Conservation (phyloP, 176 grass and related monocot species). For the Phoenix dactylifera region DNA sequence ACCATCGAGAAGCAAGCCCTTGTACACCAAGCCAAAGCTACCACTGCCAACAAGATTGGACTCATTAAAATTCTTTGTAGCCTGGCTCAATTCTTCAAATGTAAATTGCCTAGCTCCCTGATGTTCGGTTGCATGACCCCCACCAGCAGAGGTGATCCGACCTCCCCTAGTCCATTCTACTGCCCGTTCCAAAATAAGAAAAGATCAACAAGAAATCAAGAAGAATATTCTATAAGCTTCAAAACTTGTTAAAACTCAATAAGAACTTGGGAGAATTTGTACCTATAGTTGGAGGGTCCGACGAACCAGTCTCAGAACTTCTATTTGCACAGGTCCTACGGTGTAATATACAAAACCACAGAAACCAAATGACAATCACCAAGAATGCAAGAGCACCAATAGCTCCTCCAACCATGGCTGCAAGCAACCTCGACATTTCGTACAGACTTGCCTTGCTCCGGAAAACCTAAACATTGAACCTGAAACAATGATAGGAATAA, state of each 20-base stretch:
- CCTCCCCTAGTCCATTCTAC: constrained; percentile 71
- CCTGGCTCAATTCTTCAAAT: constrained; percentile 71
- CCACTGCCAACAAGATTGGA: constrained; percentile 78
- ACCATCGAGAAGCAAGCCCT: constrained; percentile 85
- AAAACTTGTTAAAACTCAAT: no score
- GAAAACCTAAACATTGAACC: constrained; percentile 58
- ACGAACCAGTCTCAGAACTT: constrained; percentile 81
- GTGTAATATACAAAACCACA: constrained; percentile 31
- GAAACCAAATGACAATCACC: constrained; percentile 16
- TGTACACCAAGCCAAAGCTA: constrained; percentile 73
- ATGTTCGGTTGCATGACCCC: constrained; percentile 23
- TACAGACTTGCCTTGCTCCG: not conserved
- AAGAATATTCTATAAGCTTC: not conserved
- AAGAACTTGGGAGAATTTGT: constrained; percentile 16
- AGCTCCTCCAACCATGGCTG: constrained; percentile 51
- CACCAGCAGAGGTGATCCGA: constrained; percentile 35
- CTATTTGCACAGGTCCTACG: constrained; percentile 29
- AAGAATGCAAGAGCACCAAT: constrained; percentile 33
- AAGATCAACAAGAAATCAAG: constrained; percentile 10
- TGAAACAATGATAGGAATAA: not conserved
- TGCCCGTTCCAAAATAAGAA: constrained; percentile 9
- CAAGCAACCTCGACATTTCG: constrained; percentile 58
- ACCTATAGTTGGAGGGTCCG: constrained; percentile 70
- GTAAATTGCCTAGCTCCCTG: constrained; percentile 52
- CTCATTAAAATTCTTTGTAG: constrained; percentile 66